phyloP scores from a whole-genome alignment of 1,284 basidiomycete species.

The Ganoderma meredithae region DNA sequence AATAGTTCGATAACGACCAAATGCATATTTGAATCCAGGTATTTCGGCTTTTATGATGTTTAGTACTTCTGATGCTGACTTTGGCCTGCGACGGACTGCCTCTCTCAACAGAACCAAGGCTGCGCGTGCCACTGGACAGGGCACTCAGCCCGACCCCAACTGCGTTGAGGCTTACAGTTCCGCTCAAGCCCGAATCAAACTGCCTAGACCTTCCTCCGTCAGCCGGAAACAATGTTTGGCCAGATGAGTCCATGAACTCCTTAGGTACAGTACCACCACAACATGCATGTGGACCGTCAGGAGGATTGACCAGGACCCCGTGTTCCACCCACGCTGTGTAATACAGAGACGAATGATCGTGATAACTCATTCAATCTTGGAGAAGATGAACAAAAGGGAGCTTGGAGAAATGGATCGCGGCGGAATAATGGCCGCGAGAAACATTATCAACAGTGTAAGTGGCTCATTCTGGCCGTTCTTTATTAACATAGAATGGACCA shows the following conservation, averaged over 20 bases:
- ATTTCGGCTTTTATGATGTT: not conserved
- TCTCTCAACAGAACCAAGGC: not conserved
- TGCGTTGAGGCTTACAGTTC: not conserved
- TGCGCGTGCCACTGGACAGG: no score
- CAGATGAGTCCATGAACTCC: no score
- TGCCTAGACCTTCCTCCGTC: not conserved
- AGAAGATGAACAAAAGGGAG: not conserved
- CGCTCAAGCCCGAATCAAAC: not conserved
- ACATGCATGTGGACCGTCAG: no score
- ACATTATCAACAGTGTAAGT: not conserved
- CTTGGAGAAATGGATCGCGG: not conserved
- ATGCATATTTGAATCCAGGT: not conserved
- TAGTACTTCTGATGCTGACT: not conserved
- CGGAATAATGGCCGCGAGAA: not conserved
- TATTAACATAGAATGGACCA: not conserved
- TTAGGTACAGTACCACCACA: no score
- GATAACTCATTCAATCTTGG: not conserved
- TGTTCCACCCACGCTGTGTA: no score
- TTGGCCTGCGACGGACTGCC: not conserved
- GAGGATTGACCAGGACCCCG: no score
- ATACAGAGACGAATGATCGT: not conserved
- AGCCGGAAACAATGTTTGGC: no score
- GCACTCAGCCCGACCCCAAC: no score
- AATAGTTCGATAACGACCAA: not conserved
- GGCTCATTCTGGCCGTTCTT: not conserved